A percentile compares a stretch with the other conserved stretches of the same genome.
Evolutionary conservation across 2,329 filamentous ascomycete species (phyloP).

Genomic region (Apiospora malaysiana): DNA sequence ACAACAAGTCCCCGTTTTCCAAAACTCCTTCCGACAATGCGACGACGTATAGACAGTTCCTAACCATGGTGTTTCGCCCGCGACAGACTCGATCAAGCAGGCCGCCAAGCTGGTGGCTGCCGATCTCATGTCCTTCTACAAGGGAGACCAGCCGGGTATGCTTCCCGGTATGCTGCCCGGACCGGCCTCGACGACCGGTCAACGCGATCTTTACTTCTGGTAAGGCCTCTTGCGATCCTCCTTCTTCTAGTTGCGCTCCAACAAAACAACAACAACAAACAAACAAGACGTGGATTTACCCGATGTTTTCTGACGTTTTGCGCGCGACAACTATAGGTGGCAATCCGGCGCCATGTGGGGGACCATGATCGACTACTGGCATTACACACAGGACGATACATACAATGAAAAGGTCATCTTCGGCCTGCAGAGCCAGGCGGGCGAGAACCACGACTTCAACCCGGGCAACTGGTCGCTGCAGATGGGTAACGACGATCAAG

Average conservation of each 20-base stretch:
- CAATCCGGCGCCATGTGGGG: conserved; percentile 60
- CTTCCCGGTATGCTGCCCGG: conserved; percentile 58
- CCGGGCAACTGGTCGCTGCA: conserved; percentile 44
- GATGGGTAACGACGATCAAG: conserved; percentile 59
- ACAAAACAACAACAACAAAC: not conserved
- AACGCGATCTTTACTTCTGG: conserved; percentile 69
- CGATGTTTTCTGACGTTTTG: conserved; percentile 19
- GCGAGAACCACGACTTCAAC: conserved; percentile 49
- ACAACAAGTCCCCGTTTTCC: not conserved
- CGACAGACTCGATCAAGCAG: conserved; percentile 51
- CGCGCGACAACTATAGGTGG: conserved; percentile 56
- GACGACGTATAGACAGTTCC: not conserved
- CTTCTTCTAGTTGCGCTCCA: conserved; percentile 14
- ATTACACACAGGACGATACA: conserved; percentile 55
- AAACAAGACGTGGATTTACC: not conserved
- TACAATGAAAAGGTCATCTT: conserved; percentile 54
- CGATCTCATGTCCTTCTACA: conserved; percentile 58
- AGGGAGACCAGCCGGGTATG: conserved; percentile 58
- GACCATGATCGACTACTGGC: conserved; percentile 60
- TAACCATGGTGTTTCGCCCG: not conserved
- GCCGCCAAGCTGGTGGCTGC: conserved; percentile 55
- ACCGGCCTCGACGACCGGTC: conserved; percentile 46
- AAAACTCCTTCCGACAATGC: too few species aligned
- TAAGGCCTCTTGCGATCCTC: conserved; percentile 23
- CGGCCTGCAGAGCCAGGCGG: conserved; percentile 50